Percentiles rank a stretch among this genome's conserved stretches.
These are phyloP conservation scores for Aschersonia sp. DNA, from an alignment of 2,329 filamentous ascomycete genomes.

Conservation along the genomic window DNA sequence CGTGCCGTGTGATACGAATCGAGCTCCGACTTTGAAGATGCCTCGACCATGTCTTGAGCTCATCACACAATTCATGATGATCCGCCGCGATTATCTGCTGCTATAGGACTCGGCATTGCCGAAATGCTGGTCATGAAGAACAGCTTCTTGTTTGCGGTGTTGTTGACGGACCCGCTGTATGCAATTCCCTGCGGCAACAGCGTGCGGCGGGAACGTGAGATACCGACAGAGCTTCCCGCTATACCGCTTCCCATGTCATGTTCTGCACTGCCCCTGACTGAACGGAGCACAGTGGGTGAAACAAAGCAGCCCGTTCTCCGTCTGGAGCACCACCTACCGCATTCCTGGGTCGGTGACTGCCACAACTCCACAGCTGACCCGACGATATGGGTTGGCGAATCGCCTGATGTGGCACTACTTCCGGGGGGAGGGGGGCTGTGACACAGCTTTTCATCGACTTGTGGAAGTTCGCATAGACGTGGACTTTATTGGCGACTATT, in stretches of 20 bases:
- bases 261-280: background rate
- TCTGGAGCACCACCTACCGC: background rate
- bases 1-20: no score
- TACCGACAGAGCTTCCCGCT: no score
- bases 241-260: background rate
- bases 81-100: no score
- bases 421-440: background rate
- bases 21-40: no score
- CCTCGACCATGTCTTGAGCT: no score
- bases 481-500: background rate
- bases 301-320: background rate
- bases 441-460: background rate
- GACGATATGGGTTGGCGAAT: background rate
- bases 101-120: no score
- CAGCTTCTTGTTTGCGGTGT: no score
- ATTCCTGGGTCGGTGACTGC: background rate
- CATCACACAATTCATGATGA: no score
- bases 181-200: no score
- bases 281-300: background rate
- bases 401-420: background rate
- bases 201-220: no score
- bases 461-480: background rate
- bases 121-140: no score
- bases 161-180: no score
- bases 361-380: conserved; percentile 1